Conservation (phyloP, 2,329 filamentous ascomycete genomes). For the Trichoderma asperellum region DNA sequence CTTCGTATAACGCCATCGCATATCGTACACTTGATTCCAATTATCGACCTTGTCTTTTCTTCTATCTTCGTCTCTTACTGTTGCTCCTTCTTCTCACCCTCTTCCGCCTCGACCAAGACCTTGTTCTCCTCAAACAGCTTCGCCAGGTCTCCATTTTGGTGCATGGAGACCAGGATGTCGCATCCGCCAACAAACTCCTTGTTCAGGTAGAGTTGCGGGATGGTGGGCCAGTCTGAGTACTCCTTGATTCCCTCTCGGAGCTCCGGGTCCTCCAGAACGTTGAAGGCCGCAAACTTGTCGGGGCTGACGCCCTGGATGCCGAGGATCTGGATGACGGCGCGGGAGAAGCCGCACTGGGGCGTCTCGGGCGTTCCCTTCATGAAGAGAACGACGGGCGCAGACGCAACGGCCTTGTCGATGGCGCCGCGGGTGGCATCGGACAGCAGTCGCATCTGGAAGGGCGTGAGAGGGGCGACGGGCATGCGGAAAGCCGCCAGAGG, state of each 20-base stretch:
- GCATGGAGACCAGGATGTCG: conserved; percentile 96
- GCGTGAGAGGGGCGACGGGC: conserved; percentile 34
- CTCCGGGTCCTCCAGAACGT: conserved; percentile 90
- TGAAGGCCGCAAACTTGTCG: conserved; percentile 95
- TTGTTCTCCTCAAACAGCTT: conserved; percentile 91
- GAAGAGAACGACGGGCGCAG: conserved; percentile 92
- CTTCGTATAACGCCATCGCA: conserved; percentile 8
- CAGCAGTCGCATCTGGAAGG: conserved; percentile 66
- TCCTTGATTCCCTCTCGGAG: conserved; percentile 94
- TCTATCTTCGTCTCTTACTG: conserved; percentile 29
- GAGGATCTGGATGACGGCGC: conserved; percentile 92
- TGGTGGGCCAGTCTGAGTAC: conserved; percentile 98
- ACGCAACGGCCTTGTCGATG: conserved; percentile 87
- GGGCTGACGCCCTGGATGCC: conserved; percentile 95
- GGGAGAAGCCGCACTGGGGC: conserved; percentile 95
- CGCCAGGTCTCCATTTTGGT: conserved; percentile 90
- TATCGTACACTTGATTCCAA: conserved; percentile 24
- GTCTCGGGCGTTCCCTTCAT: conserved; percentile 99
- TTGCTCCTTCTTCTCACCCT: conserved; percentile 48
- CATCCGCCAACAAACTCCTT: conserved; percentile 98
- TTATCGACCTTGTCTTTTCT: neutral
- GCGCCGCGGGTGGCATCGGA: conserved; percentile 79
- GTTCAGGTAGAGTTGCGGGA: conserved; percentile 92
- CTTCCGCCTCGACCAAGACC: conserved; percentile 67
- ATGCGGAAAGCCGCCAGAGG: conserved; percentile 35